Base-by-base conservation (phyloP, 352 stramenopile species). In the Globisporangium mamillatum region DNA sequence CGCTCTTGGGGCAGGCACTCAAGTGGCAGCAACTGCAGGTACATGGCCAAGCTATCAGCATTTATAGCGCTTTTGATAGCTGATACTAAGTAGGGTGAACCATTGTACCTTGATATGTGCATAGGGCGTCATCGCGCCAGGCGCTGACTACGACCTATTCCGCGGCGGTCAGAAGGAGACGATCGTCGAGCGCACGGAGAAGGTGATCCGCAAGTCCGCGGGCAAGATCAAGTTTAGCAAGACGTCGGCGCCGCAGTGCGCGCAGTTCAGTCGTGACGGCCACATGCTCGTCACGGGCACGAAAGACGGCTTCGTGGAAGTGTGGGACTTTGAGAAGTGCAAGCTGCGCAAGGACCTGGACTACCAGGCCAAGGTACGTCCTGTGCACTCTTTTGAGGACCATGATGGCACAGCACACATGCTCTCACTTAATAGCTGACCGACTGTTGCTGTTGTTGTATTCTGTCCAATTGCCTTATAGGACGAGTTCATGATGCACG, bases 291-390 rank as follows among this genome's bases (percentile, higher is more conserved):
- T 98, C 9, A 98, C 92, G 4, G 94, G 93, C n/a, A 90, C 90
- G 0, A 97, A 97, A 54, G 96, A 99, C 74, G 95, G 94, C 5
- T 97, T 99, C 67, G 86, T 99, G 38, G 96, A 99, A 73, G 85
- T 97, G 48, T 99, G 93, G 93, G 91, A 98, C 76, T 78, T 84
- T 66, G 90, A 97, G 53, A 97, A 95, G 57, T 97, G 90, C 68
- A 89, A 86, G 44, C 67, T 98, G 58, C 80, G 90, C 22, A 97
- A 94, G 69, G 94, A 98, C 74, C 76, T 98, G 20, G 78, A 88
- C n/a, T 99, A 98, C 70, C 96, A 99, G 81, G 80, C 86, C 0
- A 91, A 91, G 71, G 82, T 89, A 57, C 56, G 59, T 25, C 14
- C 0, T 60, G 8, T 22, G 24, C 7, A 9, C n/a, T 16, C n/a